Evolutionary conservation across 371 early-diverging fungal genomes (phyloP).

Genomic region (Mycotypha africana): DNA sequence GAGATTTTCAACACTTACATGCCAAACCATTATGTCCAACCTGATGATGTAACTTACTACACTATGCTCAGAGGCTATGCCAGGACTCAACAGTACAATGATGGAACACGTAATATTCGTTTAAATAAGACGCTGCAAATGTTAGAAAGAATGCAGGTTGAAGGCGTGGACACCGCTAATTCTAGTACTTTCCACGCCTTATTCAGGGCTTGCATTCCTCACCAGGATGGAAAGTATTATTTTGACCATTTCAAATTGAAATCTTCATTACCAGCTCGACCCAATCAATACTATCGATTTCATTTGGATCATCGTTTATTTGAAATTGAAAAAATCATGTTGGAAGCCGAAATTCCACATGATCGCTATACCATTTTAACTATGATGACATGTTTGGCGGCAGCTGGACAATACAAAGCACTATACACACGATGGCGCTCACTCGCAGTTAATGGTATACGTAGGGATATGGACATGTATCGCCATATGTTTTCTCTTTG

Average conservation of each 20-base stretch:
- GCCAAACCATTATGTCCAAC: constrained; percentile 23
- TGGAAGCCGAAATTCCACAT: constrained; percentile 31
- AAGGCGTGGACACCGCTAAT: constrained; percentile 15
- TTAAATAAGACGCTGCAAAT: constrained; percentile 30
- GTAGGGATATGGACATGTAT: constrained; percentile 30
- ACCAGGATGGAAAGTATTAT: constrained; percentile 19
- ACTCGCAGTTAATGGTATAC: constrained; percentile 27
- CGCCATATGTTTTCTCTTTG: constrained; percentile 31
- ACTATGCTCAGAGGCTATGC: constrained; percentile 32
- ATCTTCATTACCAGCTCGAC: constrained; percentile 7
- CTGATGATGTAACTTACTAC: constrained; percentile 22
- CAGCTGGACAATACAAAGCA: constrained; percentile 27
- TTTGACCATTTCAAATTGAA: constrained; percentile 29
- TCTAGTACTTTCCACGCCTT: constrained; percentile 27
- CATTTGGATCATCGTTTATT: constrained; percentile 33
- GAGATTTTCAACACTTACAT: constrained; percentile 26
- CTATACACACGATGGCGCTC: constrained; percentile 40
- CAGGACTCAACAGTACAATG: constrained; percentile 20
- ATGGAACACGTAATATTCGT: constrained; percentile 13
- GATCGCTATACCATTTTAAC: constrained; percentile 29
- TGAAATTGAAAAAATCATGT: constrained; percentile 42
- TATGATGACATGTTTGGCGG: constrained; percentile 36
- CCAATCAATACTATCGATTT: neutral
- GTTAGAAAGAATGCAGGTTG: constrained; percentile 23
- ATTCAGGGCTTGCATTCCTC: constrained; percentile 38